Percentiles rank a stretch among this genome's conserved stretches.
Conservation (phyloP, 805 yeast genomes). For the Metschnikowia chrysomelidarum region DNA sequence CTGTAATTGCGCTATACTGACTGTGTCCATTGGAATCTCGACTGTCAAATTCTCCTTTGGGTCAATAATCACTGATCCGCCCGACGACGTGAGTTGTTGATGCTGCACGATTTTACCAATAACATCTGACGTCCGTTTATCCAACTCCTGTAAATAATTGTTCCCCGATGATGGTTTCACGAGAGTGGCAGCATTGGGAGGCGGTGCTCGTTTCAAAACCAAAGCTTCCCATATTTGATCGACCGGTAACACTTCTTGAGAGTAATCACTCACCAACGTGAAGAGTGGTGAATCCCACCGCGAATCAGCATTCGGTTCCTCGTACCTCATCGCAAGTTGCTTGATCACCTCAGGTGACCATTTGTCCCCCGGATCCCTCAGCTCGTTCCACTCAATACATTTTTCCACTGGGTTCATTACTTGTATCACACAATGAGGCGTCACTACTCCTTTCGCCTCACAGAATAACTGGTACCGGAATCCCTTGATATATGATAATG, state of each 20-base stretch:
- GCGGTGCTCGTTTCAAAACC: constrained; percentile 58
- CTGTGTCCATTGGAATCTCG: constrained; percentile 59
- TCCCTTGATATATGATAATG: constrained; percentile 89
- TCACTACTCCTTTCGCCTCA: constrained; percentile 81
- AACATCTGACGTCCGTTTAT: constrained; percentile 64
- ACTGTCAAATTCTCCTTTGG: constrained; percentile 46
- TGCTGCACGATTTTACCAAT: constrained; percentile 60
- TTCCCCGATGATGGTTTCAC: constrained; percentile 76
- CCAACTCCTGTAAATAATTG: constrained; percentile 76
- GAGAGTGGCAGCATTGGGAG: constrained; percentile 83
- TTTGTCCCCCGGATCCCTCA: constrained; percentile 27
- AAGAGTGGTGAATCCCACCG: constrained; percentile 96
- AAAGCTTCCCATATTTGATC: constrained; percentile 67
- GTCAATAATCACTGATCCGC: constrained; percentile 50
- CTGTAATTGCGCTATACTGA: constrained; percentile 76
- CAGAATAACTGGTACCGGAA: constrained; percentile 91
- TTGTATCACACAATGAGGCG: constrained; percentile 82
- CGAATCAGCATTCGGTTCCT: constrained; percentile 83
- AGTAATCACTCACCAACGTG: constrained; percentile 53
- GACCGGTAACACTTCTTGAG: constrained; percentile 53
- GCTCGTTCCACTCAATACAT: constrained; percentile 61
- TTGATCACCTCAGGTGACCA: constrained; percentile 70
- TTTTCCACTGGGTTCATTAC: constrained; percentile 64
- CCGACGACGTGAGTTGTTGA: constrained; percentile 50
- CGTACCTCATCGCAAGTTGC: constrained; percentile 79